Conservation (phyloP, 371 early-diverging fungal genomes). For the Lichtheimia corymbifera region DNA sequence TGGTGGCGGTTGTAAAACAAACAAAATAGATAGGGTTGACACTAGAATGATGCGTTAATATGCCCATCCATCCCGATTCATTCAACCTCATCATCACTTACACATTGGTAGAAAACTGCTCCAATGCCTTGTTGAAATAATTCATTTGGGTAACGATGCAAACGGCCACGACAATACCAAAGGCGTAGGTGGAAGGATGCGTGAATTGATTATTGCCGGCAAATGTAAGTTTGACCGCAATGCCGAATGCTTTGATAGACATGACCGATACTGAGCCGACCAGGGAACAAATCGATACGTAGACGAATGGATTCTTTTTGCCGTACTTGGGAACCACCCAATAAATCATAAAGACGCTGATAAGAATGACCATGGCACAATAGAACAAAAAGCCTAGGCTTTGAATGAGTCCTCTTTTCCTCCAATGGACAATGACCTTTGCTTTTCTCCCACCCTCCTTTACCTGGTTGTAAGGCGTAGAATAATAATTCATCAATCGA, state of each 20-base stretch:
- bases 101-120: conserved; percentile 86
- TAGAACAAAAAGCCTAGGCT: conserved; percentile 75
- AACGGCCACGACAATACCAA: conserved; percentile 73
- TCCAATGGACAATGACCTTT: no score
- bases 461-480: conserved; percentile 70
- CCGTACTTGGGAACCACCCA: conserved; percentile 80
- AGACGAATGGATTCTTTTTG: conserved; percentile 76
- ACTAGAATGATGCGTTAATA: conserved; percentile 16
- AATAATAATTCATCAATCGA: conserved; percentile 66
- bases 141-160: conserved; percentile 92
- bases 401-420: background rate
- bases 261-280: conserved; percentile 90
- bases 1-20: conserved; percentile 90
- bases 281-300: conserved; percentile 85
- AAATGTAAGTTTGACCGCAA: conserved; percentile 89
- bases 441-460: background rate
- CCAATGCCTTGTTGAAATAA: conserved; percentile 95
- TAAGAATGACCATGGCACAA: conserved; percentile 60
- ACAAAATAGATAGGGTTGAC: conserved; percentile 93
- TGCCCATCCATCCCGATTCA: background rate
- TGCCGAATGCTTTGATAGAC: conserved; percentile 89
- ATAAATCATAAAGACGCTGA: conserved; percentile 74
- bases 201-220: conserved; percentile 89
- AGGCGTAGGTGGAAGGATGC: conserved; percentile 83
- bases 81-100: conserved; percentile 27